These are phyloP conservation scores for Aureobasidium zeae DNA, from an alignment of 2,329 filamentous ascomycete species.

Conservation along the genomic window DNA sequence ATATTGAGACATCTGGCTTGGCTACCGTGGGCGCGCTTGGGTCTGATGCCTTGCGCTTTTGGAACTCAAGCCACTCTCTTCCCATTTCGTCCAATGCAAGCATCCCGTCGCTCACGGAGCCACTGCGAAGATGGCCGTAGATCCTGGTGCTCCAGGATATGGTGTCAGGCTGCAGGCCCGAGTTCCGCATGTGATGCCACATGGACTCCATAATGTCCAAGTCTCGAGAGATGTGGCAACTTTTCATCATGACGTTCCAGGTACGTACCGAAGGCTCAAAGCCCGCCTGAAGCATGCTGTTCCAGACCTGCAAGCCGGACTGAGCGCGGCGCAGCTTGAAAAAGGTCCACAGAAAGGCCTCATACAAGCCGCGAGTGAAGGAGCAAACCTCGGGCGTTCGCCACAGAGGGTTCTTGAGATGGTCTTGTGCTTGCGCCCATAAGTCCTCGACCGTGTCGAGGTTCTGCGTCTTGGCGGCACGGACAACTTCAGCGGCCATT, in stretches of 20 bases:
- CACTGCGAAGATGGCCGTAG: slow-evolving; percentile 52
- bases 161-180: slow-evolving; percentile 52
- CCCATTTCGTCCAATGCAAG: slow-evolving; percentile 58
- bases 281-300: slow-evolving; percentile 45
- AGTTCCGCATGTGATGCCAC: slow-evolving; percentile 54
- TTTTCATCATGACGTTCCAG: slow-evolving; percentile 65
- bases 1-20: slow-evolving; percentile 52
- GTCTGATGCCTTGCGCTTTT: background rate
- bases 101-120: slow-evolving; percentile 49
- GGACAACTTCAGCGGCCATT: background rate
- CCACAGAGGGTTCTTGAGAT: slow-evolving; percentile 4
- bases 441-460: slow-evolving; percentile 17
- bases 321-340: slow-evolving; percentile 35
- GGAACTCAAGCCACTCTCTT: slow-evolving; percentile 44
- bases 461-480: slow-evolving; percentile 20
- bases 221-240: slow-evolving; percentile 55
- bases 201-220: slow-evolving; percentile 52
- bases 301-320: slow-evolving; percentile 47
- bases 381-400: slow-evolving; percentile 8
- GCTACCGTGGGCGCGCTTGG: slow-evolving; percentile 31
- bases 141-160: slow-evolving; percentile 63
- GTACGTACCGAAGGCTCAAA: slow-evolving; percentile 53
- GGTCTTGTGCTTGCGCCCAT: slow-evolving; percentile 18
- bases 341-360: slow-evolving; percentile 40
- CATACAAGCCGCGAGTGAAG: slow-evolving; percentile 24